These are phyloP conservation scores for Teunomyces gatunensis DNA, from an alignment of 805 yeast genomes.

Conservation along the genomic window DNA sequence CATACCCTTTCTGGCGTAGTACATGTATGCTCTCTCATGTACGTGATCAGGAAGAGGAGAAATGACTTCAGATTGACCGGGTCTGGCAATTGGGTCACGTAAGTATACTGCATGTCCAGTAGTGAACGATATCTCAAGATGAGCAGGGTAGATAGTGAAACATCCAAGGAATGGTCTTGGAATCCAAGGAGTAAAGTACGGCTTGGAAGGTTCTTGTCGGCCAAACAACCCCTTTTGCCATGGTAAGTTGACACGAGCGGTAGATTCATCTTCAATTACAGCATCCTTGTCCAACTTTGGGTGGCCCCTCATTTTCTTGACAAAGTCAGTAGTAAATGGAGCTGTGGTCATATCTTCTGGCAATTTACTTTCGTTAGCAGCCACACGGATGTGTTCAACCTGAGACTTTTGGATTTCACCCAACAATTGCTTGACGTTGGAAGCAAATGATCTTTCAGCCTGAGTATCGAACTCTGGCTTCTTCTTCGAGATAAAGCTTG, in stretches of 20 bases:
- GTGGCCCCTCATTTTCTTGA: constrained; percentile 29
- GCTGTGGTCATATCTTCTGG: constrained; percentile 24
- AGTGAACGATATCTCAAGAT: constrained; percentile 82
- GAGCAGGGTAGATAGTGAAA: constrained; percentile 88
- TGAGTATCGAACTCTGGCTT: constrained; percentile 31
- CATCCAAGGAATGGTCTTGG: constrained; percentile 93
- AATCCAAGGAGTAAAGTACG: constrained; percentile 95
- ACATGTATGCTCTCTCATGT: constrained; percentile 94
- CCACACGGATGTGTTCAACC: constrained; percentile 30
- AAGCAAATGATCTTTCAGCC: constrained; percentile 30
- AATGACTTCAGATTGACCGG: constrained; percentile 94
- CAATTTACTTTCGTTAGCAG: constrained; percentile 25
- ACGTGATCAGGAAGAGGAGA: constrained; percentile 79
- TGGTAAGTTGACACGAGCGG: constrained; percentile 58
- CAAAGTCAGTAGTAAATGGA: constrained; percentile 29
- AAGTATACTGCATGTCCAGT: constrained; percentile 96
- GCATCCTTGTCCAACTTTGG: constrained; percentile 42
- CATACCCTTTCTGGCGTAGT: constrained; percentile 74
- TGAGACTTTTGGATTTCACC: constrained; percentile 35
- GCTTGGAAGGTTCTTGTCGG: constrained; percentile 68
- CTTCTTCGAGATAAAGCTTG: constrained; percentile 30
- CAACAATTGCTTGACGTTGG: constrained; percentile 33
- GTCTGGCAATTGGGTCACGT: constrained; percentile 96
- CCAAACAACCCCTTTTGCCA: constrained; percentile 83
- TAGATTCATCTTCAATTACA: constrained; percentile 48